Conservation (phyloP, 164 flowering plant genomes). For the Platanus orientalis region DNA sequence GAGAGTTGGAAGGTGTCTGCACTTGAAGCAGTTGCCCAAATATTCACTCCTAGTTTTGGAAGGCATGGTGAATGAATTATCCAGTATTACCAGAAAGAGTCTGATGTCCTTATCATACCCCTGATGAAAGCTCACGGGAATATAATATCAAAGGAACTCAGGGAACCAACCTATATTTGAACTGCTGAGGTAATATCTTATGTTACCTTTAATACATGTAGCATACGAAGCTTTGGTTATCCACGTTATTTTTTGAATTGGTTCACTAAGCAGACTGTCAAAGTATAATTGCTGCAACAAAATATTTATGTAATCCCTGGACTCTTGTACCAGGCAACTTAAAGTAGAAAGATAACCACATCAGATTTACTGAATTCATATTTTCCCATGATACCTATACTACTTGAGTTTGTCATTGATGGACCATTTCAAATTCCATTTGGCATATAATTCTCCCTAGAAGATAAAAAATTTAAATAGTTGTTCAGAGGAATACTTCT, state of each 20-base stretch:
- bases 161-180: background rate
- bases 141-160: no score
- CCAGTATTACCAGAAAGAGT: no score
- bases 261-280: background rate
- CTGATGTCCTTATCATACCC: no score
- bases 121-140: no score
- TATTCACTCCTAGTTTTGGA: slow-evolving; percentile 55
- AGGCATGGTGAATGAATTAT: slow-evolving; percentile 7
- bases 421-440: no score
- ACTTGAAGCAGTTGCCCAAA: slow-evolving; percentile 77
- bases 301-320: background rate
- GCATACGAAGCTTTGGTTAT: background rate
- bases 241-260: background rate
- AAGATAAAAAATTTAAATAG: no score
- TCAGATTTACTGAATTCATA: background rate
- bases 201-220: background rate
- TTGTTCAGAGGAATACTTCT: no score
- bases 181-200: background rate
- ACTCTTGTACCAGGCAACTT: background rate
- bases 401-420: background rate
- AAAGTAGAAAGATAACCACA: background rate
- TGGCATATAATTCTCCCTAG: no score
- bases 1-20: slow-evolving; percentile 91
- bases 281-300: no score
- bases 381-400: background rate